Base-by-base conservation (phyloP, 2,329 filamentous ascomycete species). In the Hawksworthiomyces lignivorus region DNA sequence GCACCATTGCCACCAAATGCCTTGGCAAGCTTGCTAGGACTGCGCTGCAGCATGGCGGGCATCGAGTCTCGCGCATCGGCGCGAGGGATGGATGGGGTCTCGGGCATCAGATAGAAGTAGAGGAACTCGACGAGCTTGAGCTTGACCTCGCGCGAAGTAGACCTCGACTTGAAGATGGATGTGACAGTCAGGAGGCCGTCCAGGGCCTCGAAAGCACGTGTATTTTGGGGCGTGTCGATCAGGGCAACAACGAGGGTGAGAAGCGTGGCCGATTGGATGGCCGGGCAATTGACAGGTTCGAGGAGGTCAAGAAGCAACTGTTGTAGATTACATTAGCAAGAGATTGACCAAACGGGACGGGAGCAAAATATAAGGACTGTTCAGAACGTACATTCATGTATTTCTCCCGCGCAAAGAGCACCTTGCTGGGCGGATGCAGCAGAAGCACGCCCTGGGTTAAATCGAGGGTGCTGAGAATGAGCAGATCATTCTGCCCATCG, bases 51-150 rank as follows among this genome's bases (percentile, higher is more conserved):
- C 55, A 80, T 69, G 19, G 63, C 67, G 7, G 72, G 67, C 8
- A 72, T 56, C 3, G 68, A 69, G 37, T 48, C 48, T 22, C 39
- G 43, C 11, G 41, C 41, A 39, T 47, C 48, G 47, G 72, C 67
- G 48, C 64, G 64, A 5, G 75, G 72, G 48, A 74, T 72, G 17
- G 73, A 67, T 33, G 73, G 80, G 1, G 77, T 78, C 65, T 98
- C 92, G 38, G 90, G 89, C 83, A 97, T 95, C 53, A 98, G 81
- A 63, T 97, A 98, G 64, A 97, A 97, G 70, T 97, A 97, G 39
- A 98, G 68, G 59, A 97, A 97, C 62, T 97, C 92, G 52, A 96
- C 82, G n/a, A 94, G 78, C 62, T 94, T 92, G 57, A 95, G 77
- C 68, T 95, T 96, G 51, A 97, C 89, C 54, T 90, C 86, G 48